A percentile compares a stretch with the other conserved stretches of the same genome.
Conservation (phyloP, 2,329 filamentous ascomycete genomes). For the Acrocalymma vagum region DNA sequence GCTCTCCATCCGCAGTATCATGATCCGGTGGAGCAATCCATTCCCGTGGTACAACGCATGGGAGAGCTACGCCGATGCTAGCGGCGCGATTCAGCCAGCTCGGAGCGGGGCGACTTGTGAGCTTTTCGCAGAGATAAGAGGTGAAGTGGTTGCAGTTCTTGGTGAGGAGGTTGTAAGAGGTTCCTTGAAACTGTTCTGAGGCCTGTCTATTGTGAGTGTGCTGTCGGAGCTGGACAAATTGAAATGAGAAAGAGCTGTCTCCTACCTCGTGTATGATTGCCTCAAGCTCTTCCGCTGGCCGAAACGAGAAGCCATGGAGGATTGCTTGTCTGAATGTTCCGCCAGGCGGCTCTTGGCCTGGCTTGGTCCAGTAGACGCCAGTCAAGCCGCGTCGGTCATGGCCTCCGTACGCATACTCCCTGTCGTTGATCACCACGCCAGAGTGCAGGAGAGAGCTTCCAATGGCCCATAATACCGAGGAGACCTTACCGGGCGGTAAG, state of each 20-base stretch:
- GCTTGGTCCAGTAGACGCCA: constrained; percentile 84
- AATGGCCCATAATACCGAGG: constrained; percentile 79
- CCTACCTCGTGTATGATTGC: constrained; percentile 66
- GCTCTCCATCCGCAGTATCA: constrained; percentile 74
- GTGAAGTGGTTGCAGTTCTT: constrained; percentile 93
- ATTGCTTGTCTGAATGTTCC: constrained; percentile 79
- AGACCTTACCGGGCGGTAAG: constrained; percentile 77
- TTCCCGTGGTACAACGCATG: constrained; percentile 82
- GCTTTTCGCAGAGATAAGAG: constrained; percentile 74
- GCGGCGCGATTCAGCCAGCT: constrained; percentile 84
- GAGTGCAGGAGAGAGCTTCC: constrained; percentile 83
- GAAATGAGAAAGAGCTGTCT: neutral
- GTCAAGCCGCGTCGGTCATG: constrained; percentile 75
- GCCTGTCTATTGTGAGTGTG: constrained; percentile 51
- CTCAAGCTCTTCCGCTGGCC: constrained; percentile 74
- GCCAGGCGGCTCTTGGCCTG: constrained; percentile 75
- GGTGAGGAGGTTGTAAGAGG: constrained; percentile 81
- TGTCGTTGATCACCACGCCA: constrained; percentile 80
- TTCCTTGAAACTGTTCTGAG: constrained; percentile 77
- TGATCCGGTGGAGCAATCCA: constrained; percentile 84
- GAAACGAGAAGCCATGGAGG: constrained; percentile 80
- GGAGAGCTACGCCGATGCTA: constrained; percentile 81
- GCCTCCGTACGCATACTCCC: constrained; percentile 86
- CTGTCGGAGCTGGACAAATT: neutral
- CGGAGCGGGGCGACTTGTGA: constrained; percentile 76